Evolutionary conservation across 2,329 filamentous ascomycete genomes (phyloP).

Genomic region (Apiospora pterosperma): DNA sequence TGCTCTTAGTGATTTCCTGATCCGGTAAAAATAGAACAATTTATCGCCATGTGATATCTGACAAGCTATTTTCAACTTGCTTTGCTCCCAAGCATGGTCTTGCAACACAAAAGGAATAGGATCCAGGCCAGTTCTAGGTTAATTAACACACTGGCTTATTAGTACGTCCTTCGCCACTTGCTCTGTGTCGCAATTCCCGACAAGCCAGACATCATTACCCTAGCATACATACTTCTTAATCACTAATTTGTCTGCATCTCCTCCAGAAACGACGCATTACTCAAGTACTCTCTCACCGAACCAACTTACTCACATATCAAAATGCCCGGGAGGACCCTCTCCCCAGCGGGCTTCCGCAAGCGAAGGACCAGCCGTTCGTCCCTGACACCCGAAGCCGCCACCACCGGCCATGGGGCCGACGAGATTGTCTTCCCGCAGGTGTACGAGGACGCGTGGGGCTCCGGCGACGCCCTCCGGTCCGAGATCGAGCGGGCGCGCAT

Average conservation of each 20-base stretch:
- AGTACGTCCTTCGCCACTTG: no score
- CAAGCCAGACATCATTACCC: no score
- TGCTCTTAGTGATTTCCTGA: neutral
- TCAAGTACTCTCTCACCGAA: no score
- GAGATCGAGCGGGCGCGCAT: constrained; percentile 28
- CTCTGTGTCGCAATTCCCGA: no score
- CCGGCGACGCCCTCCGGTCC: constrained; percentile 13
- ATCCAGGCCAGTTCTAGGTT: no score
- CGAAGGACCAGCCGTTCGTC: neutral
- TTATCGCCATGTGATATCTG: neutral
- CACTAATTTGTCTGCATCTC: no score
- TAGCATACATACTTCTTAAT: no score
- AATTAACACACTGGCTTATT: no score
- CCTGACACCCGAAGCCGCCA: neutral
- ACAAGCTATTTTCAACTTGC: neutral
- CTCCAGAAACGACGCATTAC: no score
- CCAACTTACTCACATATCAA: neutral
- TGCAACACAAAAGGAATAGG: neutral
- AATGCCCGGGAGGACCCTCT: neutral
- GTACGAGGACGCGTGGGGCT: constrained; percentile 30
- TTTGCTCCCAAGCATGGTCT: neutral
- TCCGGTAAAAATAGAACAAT: neutral
- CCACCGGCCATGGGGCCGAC: constrained; percentile 1
- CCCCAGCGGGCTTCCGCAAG: neutral
- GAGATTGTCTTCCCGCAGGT: constrained; percentile 27